Base-by-base conservation (phyloP, 352 stramenopile species). In the Phytophthora multivora region DNA sequence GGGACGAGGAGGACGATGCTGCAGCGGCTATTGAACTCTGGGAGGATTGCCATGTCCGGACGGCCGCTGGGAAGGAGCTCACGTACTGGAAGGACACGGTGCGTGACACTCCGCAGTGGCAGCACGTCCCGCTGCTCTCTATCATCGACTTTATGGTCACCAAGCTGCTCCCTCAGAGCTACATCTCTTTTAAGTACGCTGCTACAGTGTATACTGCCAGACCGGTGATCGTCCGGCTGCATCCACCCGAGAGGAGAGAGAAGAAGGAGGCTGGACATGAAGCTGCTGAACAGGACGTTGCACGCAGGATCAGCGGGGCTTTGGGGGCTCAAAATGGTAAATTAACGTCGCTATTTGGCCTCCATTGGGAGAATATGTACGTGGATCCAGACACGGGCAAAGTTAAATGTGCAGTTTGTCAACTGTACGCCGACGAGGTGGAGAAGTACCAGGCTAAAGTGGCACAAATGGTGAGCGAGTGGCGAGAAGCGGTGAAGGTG, bases 341-440 rank as follows among this genome's bases (percentile, higher is more conserved):
- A 25, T 23, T 81, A 25, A 75, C 76, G 46, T 83, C 73, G 3
- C 62, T 86, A 10, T 86, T 86, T 65, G 76, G 76, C n/a, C 67
- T 86, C n/a, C 76, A 86, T 49, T 86, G 76, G 76, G 76, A 86
- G 54, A 86, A 83, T 16, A 86, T 86, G 76, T 49, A 65, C 21
- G 59, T 82, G 39, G 57, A 77, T 23, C 13, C 60, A 16, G n/a
- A 46, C 4, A 73, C 71, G 3, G 69, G 72, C 15, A 62, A 65
- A 47, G 62, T 83, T 15, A 54, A 38, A 1, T 83, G 73, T 53
- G 59, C 58, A 25, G 63, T 72, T 8, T 86, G 76, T 39, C 58
- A 75, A 18, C 38, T 86, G n/a, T 86, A 86, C 48, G 62, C 59
- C 9, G 53, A 75, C n/a, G 71, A 83, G 26, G 76, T 86, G 50